Conservation (phyloP, 169 alveolate genomes). For the Fabrea salina region DNA sequence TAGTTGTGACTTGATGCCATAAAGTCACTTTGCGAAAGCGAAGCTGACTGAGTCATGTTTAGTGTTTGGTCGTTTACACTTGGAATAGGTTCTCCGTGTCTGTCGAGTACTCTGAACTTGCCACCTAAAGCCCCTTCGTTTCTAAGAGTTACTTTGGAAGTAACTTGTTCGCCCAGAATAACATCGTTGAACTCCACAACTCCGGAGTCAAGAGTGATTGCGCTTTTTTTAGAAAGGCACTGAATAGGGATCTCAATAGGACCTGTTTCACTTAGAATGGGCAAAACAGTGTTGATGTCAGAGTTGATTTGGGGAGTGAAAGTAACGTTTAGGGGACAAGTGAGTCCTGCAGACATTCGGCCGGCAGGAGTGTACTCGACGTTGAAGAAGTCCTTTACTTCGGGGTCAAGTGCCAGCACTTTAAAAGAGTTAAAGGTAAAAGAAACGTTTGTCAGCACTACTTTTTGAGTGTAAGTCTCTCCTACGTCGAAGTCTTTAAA, state of each 20-base stretch:
- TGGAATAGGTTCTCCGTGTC: constrained; percentile 43
- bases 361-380: constrained; percentile 78
- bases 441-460: constrained; percentile 76
- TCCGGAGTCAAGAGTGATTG: constrained; percentile 57
- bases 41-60: constrained; percentile 35
- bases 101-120: constrained; percentile 41
- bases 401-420: constrained; percentile 67
- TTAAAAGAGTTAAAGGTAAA: constrained; percentile 76
- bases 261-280: constrained; percentile 80
- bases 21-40: constrained; percentile 15
- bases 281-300: constrained; percentile 68
- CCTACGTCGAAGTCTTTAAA: constrained; percentile 82
- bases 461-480: constrained; percentile 64
- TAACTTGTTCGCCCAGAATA: background rate
- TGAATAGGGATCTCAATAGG: constrained; percentile 64
- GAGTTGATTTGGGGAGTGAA: constrained; percentile 76
- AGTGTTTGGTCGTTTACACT: background rate
- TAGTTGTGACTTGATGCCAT: constrained; percentile 18
- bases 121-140: constrained; percentile 64
- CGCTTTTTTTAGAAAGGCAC: constrained; percentile 76
- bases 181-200: constrained; percentile 71
- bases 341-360: constrained; percentile 83
- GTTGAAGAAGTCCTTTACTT: constrained; percentile 77
- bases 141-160: background rate
- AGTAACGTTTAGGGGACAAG: constrained; percentile 69